Conservation (phyloP, 202 grass and related monocot genomes). For the Setaria viridis region DNA sequence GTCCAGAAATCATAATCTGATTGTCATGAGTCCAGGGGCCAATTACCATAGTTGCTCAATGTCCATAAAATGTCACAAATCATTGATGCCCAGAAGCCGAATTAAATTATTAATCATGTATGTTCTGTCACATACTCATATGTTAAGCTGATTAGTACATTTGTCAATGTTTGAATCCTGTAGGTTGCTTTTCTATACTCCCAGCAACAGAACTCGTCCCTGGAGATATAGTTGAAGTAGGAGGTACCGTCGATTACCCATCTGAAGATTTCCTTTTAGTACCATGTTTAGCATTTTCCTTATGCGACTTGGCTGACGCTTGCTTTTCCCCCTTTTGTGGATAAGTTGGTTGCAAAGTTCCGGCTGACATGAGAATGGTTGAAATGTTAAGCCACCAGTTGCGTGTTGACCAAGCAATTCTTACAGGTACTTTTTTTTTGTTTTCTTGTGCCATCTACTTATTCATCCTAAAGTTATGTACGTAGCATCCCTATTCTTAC, state of each 20-base stretch:
- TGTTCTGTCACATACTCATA: background rate
- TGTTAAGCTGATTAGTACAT: conserved; percentile 39
- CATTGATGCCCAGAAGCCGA: background rate
- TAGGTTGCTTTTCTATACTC: conserved; percentile 98
- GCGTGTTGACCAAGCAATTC: conserved; percentile 99
- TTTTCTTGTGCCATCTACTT: conserved; percentile 21
- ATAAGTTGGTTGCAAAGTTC: conserved; percentile 97
- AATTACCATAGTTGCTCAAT: background rate
- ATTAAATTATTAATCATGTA: background rate
- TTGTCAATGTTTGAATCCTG: conserved; percentile 52
- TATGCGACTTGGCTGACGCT: conserved; percentile 30
- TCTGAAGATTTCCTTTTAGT: conserved; percentile 33
- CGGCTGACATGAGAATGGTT: conserved; percentile 96
- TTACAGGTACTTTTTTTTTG: conserved; percentile 76
- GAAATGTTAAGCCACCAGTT: conserved; percentile 96
- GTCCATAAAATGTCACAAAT: background rate
- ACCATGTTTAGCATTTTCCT: conserved; percentile 34
- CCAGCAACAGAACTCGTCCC: conserved; percentile 97
- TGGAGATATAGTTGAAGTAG: conserved; percentile 99
- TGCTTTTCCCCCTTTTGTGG: background rate
- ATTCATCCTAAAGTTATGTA: conserved; percentile 44
- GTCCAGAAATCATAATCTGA: background rate
- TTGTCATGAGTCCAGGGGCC: background rate
- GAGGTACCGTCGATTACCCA: conserved; percentile 64
- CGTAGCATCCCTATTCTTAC: conserved; percentile 14